These are phyloP conservation scores for Aspergillus nidulans DNA, from an alignment of 495 filamentous ascomycete genomes.

Conservation along the genomic window DNA sequence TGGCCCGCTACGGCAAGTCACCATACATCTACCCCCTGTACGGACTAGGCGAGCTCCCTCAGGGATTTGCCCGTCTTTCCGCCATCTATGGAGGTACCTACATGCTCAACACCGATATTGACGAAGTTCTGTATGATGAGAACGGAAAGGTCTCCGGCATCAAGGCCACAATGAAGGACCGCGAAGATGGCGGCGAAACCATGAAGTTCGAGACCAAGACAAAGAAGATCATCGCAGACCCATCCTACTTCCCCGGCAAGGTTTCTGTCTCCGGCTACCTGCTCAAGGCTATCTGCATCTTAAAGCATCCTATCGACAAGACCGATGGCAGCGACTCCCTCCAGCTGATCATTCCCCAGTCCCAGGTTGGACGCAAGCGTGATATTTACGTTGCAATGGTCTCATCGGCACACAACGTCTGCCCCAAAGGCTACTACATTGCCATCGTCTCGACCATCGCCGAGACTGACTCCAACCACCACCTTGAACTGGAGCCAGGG, in stretches of 20 bases:
- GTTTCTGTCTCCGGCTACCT: conserved; percentile 81
- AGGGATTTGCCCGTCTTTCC: conserved; percentile 95
- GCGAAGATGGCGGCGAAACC: conserved; percentile 65
- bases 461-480: conserved; percentile 86
- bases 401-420: conserved; percentile 94
- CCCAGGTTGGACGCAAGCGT: conserved; percentile 93
- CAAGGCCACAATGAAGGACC: conserved; percentile 91
- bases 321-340: conserved; percentile 87
- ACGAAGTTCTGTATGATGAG: conserved; percentile 80
- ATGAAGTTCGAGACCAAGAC: conserved; percentile 96
- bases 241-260: conserved; percentile 92
- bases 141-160: conserved; percentile 81
- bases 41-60: conserved; percentile 93
- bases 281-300: conserved; percentile 92
- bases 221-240: conserved; percentile 93
- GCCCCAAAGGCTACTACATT: conserved; percentile 98
- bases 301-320: conserved; percentile 87
- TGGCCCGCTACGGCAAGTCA: conserved; percentile 96
- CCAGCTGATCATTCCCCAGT: conserved; percentile 97
- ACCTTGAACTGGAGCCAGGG: conserved; percentile 88
- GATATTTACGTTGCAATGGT: conserved; percentile 99
- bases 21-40: conserved; percentile 99
- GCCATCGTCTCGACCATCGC: conserved; percentile 98
- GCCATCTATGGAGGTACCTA: conserved; percentile 99
- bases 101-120: conserved; percentile 93